A percentile compares a stretch with the other conserved stretches of the same genome.
Evolutionary conservation across 129 eudicot genomes (phyloP).

Genomic region (Apium graveolens): DNA sequence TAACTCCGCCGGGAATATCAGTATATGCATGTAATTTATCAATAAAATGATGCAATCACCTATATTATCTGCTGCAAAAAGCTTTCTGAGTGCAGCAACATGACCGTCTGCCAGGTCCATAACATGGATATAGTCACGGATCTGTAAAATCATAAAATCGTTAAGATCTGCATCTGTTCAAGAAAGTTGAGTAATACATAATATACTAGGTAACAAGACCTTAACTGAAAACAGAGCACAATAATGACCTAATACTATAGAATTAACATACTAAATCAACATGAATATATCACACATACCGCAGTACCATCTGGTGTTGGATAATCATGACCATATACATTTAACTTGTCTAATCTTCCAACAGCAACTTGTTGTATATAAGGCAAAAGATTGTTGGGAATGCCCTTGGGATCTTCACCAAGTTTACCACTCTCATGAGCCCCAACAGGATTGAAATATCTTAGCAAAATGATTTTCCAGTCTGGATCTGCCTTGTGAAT

Average conservation of each 20-base stretch:
- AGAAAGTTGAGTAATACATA: background rate
- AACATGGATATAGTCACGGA: constrained; percentile 91
- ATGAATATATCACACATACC: constrained; percentile 29
- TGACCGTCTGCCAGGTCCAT: constrained; percentile 99
- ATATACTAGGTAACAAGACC: background rate
- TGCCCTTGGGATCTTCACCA: constrained; percentile 97
- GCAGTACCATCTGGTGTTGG: constrained; percentile 88
- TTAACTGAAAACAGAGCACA: background rate
- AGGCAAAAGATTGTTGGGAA: constrained; percentile 98
- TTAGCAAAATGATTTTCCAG: constrained; percentile 70
- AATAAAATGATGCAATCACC: constrained; percentile 34
- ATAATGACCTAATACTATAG: background rate
- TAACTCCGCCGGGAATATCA: too few species aligned
- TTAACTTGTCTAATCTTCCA: constrained; percentile 76
- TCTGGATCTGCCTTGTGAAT: constrained; percentile 58
- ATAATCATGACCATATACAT: constrained; percentile 90
- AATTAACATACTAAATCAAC: background rate
- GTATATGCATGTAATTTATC: background rate
- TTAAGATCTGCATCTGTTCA: background rate
- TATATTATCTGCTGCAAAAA: constrained; percentile 42
- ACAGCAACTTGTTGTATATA: constrained; percentile 94
- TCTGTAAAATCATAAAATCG: constrained; percentile 23
- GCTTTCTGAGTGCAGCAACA: constrained; percentile 80
- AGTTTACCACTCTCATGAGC: constrained; percentile 93
- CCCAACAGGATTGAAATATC: constrained; percentile 95